Evolutionary conservation across 148 eudicot genomes (phyloP), one percentile per base, ranked within the genome.

Genomic region (Arbutus unedo): DNA sequence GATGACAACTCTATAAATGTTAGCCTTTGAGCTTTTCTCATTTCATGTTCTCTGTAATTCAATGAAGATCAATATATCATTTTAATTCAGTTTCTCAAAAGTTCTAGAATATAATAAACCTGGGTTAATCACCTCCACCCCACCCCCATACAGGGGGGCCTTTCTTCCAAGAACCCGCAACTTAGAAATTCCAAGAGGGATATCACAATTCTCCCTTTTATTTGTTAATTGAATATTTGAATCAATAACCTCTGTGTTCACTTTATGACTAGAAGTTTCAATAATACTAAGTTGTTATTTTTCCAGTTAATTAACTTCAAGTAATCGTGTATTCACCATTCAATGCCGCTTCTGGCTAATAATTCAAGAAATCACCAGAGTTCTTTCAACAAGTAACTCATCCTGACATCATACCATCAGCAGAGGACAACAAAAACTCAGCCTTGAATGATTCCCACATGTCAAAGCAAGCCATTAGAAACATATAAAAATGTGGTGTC

Each of bases 181-280:
- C 23, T 71, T 43, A 16, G 15, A 71, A 14, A 43, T 43, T 71
- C 50, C 50, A 71, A 44, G 21, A 71, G 21, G 48, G 6, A 71
- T 71, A 71, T 44, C 75, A 43, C 9, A 18, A 71, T 71, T 43
- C 19, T 43, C 70, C 70, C 14, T 64, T 64, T 64, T 9, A 64
- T 64, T 14, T 5, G 21, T 7, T 2, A 43, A 19, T 43, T 54
- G 9, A 5, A 54, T 54, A 54, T 54, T 54, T 71, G 49, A 71
- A 71, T 44, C n/a, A 71, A 71, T 44, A 23, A 71, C n/a, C 49
- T 71, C 75, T 44, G 43, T 71, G 11, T 71, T 71, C 50, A 44
- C 75, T 71, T 67, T 71, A 71, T 71, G 75, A 71, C 75, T 38
- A 44, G 50, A 71, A 71, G 50, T 41, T 41, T 68, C 74, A 68